Evolutionary conservation across 306 rosid species (phyloP).

Genomic region (apple (Malus domestica)): ASM211411v1 NC_041805.1:13709001-13709500

Average conservation of each 20-base stretch:
- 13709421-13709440: conserved; percentile 10
- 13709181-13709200: conserved; percentile 76
- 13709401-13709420: conserved; percentile 51
- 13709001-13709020: not conserved
- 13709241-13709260: conserved; percentile 73
- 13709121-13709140: not conserved
- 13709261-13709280: conserved; percentile 66
- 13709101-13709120: not conserved
- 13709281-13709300: conserved; percentile 93
- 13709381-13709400: conserved; percentile 74
- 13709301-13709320: conserved; percentile 66
- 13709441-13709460: conserved; percentile 1
- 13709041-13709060: not conserved
- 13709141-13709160: not conserved
- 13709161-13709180: not conserved
- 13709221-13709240: conserved; percentile 76
- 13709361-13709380: conserved; percentile 73
- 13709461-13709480: not conserved
- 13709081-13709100: not conserved
- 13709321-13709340: conserved; percentile 89
- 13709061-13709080: not conserved
- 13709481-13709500: not conserved
- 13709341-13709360: conserved; percentile 81
- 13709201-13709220: conserved; percentile 66
- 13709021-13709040: not conserved